Base-by-base conservation (phyloP, 140 eudicot genomes). In the Bidens hawaiensis region DNA sequence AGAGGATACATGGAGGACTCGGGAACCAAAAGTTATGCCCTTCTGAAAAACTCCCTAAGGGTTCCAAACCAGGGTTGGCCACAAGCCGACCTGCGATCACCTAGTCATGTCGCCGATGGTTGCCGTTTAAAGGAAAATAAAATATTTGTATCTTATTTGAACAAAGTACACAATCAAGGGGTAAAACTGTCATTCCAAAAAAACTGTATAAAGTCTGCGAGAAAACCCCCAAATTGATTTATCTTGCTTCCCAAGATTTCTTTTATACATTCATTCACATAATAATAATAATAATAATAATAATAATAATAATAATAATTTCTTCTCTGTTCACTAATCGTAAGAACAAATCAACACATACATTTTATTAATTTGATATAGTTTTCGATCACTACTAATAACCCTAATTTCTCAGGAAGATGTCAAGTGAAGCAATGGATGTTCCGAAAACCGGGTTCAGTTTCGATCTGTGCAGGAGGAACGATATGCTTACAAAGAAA, bases 401-500 rank as follows among this genome's bases (percentile, higher is more conserved):
- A 36, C 23, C 60, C 10, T 14, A 53, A 23, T 51, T 23, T 51
- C 18, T 14, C 26, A 25, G 25, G 62, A 76, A 72, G 68, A 80
- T 80, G 85, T 48, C 76, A 4, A 64, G 45, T 64, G 79, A 23
- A 49, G 63, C 65, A 18, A 49, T 70, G 47, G 85, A 86, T 65
- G 76, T 75, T 5, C 76, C 78, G 0, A 87, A 78, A 67, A 84
- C 87, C 10, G 95, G 93, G 16, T 87, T 87, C 43, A 75, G 78
- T 60, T 87, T 83, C 72, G 95, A 83, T 42, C 52, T 78, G 72
- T 87, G 93, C 42, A 75, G 77, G 59, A 76, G 95, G 62, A 87
- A 87, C 55, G 83, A 78, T 10, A 83, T 87, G 91, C 65, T 87
- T 31, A 9, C 75, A 60, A 76, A 81, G 28, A 87, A 83, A 22